phyloP scores from a whole-genome alignment of 441 rosid genomes.

The Jatropha podagrica region DNA sequence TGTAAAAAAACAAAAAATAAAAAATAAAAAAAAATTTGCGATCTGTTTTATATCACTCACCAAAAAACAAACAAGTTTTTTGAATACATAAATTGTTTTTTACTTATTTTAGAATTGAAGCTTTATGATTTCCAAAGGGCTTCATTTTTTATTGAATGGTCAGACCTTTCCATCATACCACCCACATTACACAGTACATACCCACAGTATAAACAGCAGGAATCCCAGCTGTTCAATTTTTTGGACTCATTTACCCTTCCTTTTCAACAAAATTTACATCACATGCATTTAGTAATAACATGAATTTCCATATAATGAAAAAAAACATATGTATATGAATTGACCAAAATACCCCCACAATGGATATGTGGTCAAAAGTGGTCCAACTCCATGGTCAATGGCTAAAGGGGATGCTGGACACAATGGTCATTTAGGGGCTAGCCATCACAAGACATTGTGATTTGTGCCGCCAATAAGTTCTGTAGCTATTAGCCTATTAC shows the following conservation, averaged over 20 bases:
- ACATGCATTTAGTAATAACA: not conserved
- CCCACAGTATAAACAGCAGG: slow-evolving; percentile 26
- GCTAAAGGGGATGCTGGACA: slow-evolving; percentile 17
- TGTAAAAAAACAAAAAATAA: not conserved
- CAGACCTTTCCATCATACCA: slow-evolving; percentile 24
- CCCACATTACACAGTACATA: slow-evolving; percentile 10
- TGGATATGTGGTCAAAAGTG: slow-evolving; percentile 30
- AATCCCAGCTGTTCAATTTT: slow-evolving; percentile 30
- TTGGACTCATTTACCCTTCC: slow-evolving; percentile 23
- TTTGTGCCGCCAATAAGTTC: slow-evolving; percentile 25
- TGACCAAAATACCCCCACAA: slow-evolving; percentile 17
- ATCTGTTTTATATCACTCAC: slow-evolving; percentile 1
- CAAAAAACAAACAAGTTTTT: slow-evolving; percentile 2
- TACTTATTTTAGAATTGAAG: slow-evolving; percentile 23
- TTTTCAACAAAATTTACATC: not conserved
- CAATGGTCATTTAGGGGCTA: slow-evolving; percentile 26
- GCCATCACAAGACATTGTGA: slow-evolving; percentile 8
- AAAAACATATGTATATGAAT: not conserved
- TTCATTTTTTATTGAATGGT: slow-evolving; percentile 23
- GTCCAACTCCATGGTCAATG: slow-evolving; percentile 34
- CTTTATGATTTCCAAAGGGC: slow-evolving; percentile 34
- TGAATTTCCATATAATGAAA: too few relatives aligned
- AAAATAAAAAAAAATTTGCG: not conserved
- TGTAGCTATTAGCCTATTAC: slow-evolving; percentile 12
- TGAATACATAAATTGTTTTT: not conserved